A percentile compares a stretch with the other conserved stretches of the same genome.
These are phyloP conservation scores for Orbilia oligospora DNA, from an alignment of 2,329 filamentous ascomycete species.

Conservation along the genomic window DNA sequence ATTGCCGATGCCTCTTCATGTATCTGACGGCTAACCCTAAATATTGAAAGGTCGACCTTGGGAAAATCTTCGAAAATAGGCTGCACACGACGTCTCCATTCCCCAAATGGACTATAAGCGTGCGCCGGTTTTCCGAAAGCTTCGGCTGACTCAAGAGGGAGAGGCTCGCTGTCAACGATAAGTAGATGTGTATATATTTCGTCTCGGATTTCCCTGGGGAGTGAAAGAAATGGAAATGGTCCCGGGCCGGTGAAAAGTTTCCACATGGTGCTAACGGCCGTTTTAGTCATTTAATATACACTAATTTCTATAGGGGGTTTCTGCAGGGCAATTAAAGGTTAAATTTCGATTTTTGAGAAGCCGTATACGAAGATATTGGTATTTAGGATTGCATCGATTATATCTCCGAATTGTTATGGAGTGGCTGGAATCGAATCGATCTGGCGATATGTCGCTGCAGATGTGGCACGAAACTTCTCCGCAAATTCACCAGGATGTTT, in stretches of 20 bases:
- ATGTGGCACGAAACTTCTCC: conserved; percentile 17
- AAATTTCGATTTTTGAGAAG: not conserved
- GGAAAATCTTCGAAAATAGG: not conserved
- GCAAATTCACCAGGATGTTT: not conserved
- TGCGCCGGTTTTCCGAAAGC: not conserved
- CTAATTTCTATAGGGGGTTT: not conserved
- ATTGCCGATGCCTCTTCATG: conserved; percentile 22
- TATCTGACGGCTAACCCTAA: conserved; percentile 16
- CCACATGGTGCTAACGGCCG: not conserved
- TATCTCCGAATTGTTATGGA: conserved; percentile 1
- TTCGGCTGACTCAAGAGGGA: not conserved
- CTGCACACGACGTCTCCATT: not conserved
- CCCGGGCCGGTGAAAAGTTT: not conserved
- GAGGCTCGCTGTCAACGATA: not conserved
- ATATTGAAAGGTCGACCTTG: conserved; percentile 8
- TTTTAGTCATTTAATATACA: not conserved
- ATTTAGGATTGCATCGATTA: conserved; percentile 8
- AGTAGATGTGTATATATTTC: conserved; percentile 21
- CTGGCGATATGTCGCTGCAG: not conserved
- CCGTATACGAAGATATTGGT: not conserved
- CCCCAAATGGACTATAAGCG: not conserved
- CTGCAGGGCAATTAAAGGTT: not conserved
- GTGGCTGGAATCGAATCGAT: conserved; percentile 8
- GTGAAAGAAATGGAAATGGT: conserved; percentile 12
- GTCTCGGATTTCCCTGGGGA: conserved; percentile 13